These are phyloP conservation scores for Penicillium sp. DNA, from an alignment of 2,329 filamentous ascomycete genomes.

Conservation along the genomic window DNA sequence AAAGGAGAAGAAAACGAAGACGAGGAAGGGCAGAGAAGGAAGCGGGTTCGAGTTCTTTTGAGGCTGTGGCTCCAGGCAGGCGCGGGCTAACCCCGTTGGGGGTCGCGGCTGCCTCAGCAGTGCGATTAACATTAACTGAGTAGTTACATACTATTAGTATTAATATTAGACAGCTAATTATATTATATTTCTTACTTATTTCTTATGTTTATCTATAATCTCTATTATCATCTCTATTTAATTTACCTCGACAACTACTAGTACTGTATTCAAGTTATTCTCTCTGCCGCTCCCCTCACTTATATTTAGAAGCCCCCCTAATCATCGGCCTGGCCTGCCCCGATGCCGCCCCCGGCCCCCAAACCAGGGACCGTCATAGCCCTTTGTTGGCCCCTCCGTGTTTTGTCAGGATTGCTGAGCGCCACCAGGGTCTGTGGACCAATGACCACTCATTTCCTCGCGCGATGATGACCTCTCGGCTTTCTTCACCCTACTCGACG, in stretches of 20 bases:
- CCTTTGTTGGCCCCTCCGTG: background rate
- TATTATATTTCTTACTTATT: background rate
- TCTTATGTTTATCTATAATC: background rate
- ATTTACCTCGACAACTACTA: background rate
- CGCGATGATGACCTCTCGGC: background rate
- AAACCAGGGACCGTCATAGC: background rate
- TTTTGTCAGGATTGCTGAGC: background rate
- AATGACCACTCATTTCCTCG: background rate
- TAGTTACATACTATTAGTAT: background rate
- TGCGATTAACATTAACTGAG: background rate
- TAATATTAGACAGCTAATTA: background rate
- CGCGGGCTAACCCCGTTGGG: background rate
- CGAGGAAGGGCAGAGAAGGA: background rate
- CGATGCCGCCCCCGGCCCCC: background rate
- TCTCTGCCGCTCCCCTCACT: too few species aligned
- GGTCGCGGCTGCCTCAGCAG: background rate
- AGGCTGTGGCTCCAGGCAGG: constrained; percentile 8
- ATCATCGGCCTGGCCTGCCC: background rate
- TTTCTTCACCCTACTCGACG: background rate
- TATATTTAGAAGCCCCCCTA: background rate
- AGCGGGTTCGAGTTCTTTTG: background rate
- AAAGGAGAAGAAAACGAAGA: background rate
- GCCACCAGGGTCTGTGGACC: background rate
- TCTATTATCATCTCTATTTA: background rate
- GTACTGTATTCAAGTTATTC: too few species aligned